Evolutionary conservation across 305 asterid species (phyloP).

Genomic region (Solanum hybrid): DNA sequence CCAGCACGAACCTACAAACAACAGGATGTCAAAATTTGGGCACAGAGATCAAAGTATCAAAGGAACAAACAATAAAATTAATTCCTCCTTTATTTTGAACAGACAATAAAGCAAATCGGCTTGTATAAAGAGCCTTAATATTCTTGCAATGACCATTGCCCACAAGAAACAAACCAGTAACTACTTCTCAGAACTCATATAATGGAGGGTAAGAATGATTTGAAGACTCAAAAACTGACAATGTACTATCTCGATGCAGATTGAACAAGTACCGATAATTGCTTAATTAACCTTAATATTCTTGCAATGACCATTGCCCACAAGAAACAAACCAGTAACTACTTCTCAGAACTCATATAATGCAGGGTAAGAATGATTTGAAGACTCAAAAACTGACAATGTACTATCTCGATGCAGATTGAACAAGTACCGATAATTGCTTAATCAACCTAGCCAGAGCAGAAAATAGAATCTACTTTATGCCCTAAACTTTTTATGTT

Average conservation of each 20-base stretch:
- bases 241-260: background rate
- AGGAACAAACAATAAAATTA: background rate
- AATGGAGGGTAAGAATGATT: background rate
- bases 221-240: background rate
- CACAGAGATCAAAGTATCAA: background rate
- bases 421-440: background rate
- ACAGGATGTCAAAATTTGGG: background rate
- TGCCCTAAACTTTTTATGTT: background rate
- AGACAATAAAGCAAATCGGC: background rate
- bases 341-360: background rate
- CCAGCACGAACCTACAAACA: slow-evolving; percentile 81
- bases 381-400: background rate
- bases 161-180: background rate
- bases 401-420: background rate
- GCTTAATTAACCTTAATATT: background rate
- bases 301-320: background rate
- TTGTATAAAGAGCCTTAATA: background rate
- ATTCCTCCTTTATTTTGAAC: background rate
- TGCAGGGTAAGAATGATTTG: background rate
- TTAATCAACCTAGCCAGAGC: background rate
- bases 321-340: background rate
- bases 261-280: background rate
- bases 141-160: background rate
- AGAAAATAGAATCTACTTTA: background rate
- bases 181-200: background rate